Evolutionary conservation across 2,329 filamentous ascomycete species (phyloP), one percentile per base, ranked within the genome.

Genomic region (Fusarium sp.): DNA sequence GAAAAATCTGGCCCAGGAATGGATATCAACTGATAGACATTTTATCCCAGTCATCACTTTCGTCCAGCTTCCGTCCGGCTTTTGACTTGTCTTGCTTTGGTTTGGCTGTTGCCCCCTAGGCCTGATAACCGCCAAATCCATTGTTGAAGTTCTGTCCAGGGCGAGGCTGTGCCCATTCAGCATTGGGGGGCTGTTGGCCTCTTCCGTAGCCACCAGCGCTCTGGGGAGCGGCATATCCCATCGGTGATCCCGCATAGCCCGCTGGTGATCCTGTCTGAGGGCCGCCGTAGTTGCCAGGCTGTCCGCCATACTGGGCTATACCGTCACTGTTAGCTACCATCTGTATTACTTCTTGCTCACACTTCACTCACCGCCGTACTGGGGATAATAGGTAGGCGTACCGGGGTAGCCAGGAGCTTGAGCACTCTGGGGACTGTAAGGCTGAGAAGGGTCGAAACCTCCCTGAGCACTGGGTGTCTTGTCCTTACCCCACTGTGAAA

Each of bases 401-500:
- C 91, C 92, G 69, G 92, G 91, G 77, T 91, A 97, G 58, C 86
- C 90, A 55, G 88, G 89, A 72, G 87, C 91, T 81, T 89, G 90
- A 74, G 87, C 91, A 75, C 90, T 93, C 78, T 95, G 92, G 55
- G 95, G 89, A 74, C 88, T 91, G 76, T 89, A 91, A 24, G 84
- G 82, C 78, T 88, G 88, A 74, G 92, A 90, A 78, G 92, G 95
- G 74, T 93, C 93, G 75, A 97, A 97, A 73, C 91, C 67, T 63
- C 92, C 78, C 67, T 82, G 80, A 63, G 78, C 87, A 75, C 90
- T 94, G 28, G 96, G 94, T 54, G 95, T 94, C 83, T 97, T 97
- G 82, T 99, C 96, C 84, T 99, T 99, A 79, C 96, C 96, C 96
- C 96, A 99, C 95, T 98, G 78, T 39, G 74, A 72, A 66, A 72